Evolutionary conservation across 2,329 filamentous ascomycete genomes (phyloP), one percentile per base, ranked within the genome.

Genomic region (Alternaria viburni): DNA sequence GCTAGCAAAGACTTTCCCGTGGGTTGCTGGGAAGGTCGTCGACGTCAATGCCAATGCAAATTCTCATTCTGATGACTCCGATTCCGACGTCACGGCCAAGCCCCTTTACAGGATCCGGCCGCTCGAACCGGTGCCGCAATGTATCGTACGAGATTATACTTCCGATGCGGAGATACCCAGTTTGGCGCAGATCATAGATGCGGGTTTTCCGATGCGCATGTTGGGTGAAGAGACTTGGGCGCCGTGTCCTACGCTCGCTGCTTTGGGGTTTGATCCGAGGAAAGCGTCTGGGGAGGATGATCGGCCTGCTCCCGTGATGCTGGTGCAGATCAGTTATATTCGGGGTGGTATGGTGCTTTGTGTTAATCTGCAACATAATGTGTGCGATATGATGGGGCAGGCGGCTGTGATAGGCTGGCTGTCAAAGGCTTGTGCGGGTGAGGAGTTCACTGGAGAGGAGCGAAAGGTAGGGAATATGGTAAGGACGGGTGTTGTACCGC

Each of bases 301-400:
- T 51, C 69, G 66, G 11, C 74, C 74, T 9, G 72, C 19, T 69
- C 73, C 55, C 45, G 85, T 87, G 0, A 72, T 87, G 45, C 63
- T 83, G 0, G 62, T 86, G 2, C 86, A 87, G 65, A 79, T 80
- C 2, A 87, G 81, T 51, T 82, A 86, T 57, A 81, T 88, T 41
- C 56, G 66, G 1, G 84, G 82, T 4, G 86, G 86, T 0, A 67
- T 88, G 0, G 63, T 88, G 1, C 77, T 88, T 9, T 85, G 82
- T 3, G 76, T 87, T 23, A 79, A 80, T 26, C 81, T 77, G 8
- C 81, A 86, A 23, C 87, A 88, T 65, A 79, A 80, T 6, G 72
- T 77, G 1, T 84, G 86, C 80, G 87, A 88, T 58, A 83, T 85
- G 75, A 80, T 79, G 1, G 86, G 85, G 2, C 81, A 85, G 65